These are phyloP conservation scores for Yarrowia keelungensis DNA, from an alignment of 805 yeast genomes.

Conservation along the genomic window DNA sequence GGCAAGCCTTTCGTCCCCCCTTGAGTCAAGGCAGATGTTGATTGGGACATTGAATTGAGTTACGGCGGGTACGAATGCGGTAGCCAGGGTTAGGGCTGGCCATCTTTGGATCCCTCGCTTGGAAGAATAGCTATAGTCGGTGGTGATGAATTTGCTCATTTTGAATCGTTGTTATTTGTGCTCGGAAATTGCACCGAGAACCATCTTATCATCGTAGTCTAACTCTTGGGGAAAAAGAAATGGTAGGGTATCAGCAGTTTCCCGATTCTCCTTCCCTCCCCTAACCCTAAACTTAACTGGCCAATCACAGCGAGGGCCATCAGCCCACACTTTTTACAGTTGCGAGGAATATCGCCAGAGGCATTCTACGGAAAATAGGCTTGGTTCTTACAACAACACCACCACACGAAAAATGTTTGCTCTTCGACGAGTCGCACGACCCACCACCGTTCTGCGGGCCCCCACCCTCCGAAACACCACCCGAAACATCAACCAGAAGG, in stretches of 20 bases:
- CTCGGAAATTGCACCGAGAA: too few species aligned
- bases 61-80: neutral
- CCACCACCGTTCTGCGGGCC: constrained; percentile 31
- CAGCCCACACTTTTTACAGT: constrained; percentile 39
- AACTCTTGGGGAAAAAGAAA: constrained; percentile 4
- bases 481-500: constrained; percentile 35
- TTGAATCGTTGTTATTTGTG: too few species aligned
- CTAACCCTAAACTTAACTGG: constrained; percentile 25
- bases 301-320: constrained; percentile 26
- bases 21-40: neutral
- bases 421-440: constrained; percentile 39
- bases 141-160: neutral
- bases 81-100: neutral
- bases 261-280: neutral
- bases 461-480: constrained; percentile 38
- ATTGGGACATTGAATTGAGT: constrained; percentile 16
- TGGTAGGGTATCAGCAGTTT: neutral
- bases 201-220: too few species aligned
- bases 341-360: constrained; percentile 30
- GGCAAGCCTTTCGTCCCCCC: too few species aligned
- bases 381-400: neutral
- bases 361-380: neutral
- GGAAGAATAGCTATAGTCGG: neutral
- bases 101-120: neutral
- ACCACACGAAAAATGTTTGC: constrained; percentile 20